These are phyloP conservation scores for Volvox reticuliferus DNA, from an alignment of 139 green algal species.

Conservation along the genomic window DNA sequence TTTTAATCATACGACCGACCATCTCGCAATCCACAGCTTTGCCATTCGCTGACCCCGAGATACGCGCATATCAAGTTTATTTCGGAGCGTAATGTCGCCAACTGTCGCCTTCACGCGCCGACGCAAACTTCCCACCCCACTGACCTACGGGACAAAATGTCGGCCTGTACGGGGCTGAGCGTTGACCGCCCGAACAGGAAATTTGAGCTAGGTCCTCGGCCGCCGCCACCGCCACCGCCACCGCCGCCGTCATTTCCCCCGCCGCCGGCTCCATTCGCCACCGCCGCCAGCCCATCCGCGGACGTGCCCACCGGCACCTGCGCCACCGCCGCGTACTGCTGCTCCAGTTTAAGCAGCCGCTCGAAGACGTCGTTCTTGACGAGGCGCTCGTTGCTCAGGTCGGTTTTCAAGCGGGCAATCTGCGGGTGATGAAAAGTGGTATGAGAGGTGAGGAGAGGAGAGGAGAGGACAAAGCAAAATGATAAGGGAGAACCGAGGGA, in stretches of 20 bases:
- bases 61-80: too few species aligned
- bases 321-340: slow-evolving; percentile 19
- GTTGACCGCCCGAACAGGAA: not conserved
- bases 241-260: not conserved
- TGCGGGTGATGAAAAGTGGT: not conserved
- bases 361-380: slow-evolving; percentile 48
- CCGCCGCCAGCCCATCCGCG: not conserved
- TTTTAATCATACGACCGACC: too few species aligned
- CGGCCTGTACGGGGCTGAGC: slow-evolving; percentile 34
- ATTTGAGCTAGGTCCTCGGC: not conserved
- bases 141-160: slow-evolving; percentile 41
- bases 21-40: too few species aligned
- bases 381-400: slow-evolving; percentile 39
- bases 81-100: too few species aligned
- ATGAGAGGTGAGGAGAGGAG: not conserved
- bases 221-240: not conserved
- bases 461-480: too few species aligned
- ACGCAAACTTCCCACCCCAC: too few species aligned
- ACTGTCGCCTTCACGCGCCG: too few species aligned
- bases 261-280: not conserved
- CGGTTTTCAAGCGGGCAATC: not conserved
- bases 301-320: not conserved
- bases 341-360: slow-evolving; percentile 38
- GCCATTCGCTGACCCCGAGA: too few species aligned
- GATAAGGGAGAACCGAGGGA: too few species aligned